Evolutionary conservation across 345 rosid species (phyloP).

Genomic region (Hibiscus tridactylites): DNA sequence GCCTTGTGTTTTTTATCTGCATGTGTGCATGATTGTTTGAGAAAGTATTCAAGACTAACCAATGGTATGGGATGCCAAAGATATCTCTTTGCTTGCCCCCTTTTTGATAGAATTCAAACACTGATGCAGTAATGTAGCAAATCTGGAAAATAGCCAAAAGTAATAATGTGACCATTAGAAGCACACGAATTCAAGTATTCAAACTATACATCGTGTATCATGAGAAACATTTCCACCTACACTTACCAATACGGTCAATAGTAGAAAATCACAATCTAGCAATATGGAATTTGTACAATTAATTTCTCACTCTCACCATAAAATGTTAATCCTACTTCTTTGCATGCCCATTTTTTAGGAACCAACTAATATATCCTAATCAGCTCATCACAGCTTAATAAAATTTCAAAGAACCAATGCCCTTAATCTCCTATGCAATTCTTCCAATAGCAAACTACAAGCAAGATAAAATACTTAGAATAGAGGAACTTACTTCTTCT

Average conservation of each 20-base stretch:
- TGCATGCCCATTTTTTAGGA: neutral
- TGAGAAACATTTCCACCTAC: neutral
- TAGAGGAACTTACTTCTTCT: constrained; percentile 51
- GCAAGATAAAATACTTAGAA: neutral
- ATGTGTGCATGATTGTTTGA: neutral
- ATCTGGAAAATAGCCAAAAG: constrained; percentile 30
- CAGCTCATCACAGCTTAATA: neutral
- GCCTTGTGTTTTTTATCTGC: neutral
- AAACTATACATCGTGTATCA: neutral
- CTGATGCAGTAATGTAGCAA: constrained; percentile 76
- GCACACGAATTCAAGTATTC: neutral
- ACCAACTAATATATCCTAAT: neutral
- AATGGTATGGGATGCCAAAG: constrained; percentile 62
- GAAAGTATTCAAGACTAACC: constrained; percentile 32
- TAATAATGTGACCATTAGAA: constrained; percentile 4
- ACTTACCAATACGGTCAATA: neutral
- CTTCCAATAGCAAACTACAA: neutral
- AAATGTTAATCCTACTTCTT: neutral
- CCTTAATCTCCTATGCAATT: neutral
- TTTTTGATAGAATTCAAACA: constrained; percentile 57
- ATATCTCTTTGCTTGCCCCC: constrained; percentile 67
- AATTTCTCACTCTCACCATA: neutral
- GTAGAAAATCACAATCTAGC: neutral
- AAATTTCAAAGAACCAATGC: neutral
- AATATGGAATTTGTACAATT: neutral